Conservation (phyloP, 352 stramenopile genomes). For the Sclerospora graminicola region DNA sequence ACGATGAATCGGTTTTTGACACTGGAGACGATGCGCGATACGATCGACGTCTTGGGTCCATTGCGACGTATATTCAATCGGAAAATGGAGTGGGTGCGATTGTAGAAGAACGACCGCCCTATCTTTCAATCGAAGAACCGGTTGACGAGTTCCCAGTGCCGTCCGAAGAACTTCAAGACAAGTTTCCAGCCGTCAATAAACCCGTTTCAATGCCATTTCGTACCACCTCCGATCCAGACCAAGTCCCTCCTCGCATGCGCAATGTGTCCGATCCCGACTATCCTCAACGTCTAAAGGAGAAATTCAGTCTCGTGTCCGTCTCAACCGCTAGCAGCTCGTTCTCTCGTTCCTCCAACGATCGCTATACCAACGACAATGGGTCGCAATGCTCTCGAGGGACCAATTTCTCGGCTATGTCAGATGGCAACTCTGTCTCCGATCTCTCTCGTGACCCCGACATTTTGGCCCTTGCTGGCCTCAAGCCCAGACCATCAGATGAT, state of each 20-base stretch:
- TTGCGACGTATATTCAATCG: conserved; percentile 23
- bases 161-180: conserved; percentile 24
- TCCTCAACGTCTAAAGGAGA: conserved; percentile 21
- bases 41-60: conserved; percentile 19
- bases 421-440: conserved; percentile 27
- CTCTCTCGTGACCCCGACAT: conserved; percentile 42
- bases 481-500: conserved; percentile 16
- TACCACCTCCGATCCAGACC: conserved; percentile 23
- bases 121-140: conserved; percentile 15
- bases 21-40: conserved; percentile 25
- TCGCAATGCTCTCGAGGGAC: conserved; percentile 25
- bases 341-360: conserved; percentile 23
- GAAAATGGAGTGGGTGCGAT: conserved; percentile 13
- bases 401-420: conserved; percentile 36
- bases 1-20: conserved; percentile 18
- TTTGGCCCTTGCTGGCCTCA: conserved; percentile 38
- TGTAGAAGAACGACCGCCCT: conserved; percentile 13
- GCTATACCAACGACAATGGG: conserved; percentile 19
- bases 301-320: conserved; percentile 39
- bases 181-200: conserved; percentile 20
- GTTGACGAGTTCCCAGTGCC: conserved; percentile 19
- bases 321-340: conserved; percentile 54
- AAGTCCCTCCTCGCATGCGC: conserved; percentile 21
- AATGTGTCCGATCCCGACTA: conserved; percentile 25
- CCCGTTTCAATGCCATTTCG: conserved; percentile 19